phyloP scores from a whole-genome alignment of 257 asterid species.

The Primulina eburnea region DNA sequence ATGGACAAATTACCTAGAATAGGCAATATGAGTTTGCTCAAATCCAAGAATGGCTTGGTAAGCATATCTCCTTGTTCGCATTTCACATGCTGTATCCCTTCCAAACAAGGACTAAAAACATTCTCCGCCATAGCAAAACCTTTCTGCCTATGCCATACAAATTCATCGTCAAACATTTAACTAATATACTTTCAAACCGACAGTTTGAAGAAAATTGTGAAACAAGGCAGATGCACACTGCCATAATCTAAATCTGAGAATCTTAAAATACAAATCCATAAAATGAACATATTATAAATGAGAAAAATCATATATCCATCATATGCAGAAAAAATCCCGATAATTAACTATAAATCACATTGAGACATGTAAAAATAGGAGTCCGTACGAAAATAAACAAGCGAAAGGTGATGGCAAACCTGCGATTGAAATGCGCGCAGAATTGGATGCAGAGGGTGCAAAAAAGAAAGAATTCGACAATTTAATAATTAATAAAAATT shows the following conservation, averaged over 20 bases:
- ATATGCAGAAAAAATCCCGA: not conserved
- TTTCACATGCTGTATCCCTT: conserved; percentile 63
- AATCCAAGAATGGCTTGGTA: conserved; percentile 71
- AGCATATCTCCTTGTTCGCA: conserved; percentile 69
- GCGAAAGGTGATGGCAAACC: conserved; percentile 24
- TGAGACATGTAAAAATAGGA: not conserved
- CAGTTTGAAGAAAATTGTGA: not conserved
- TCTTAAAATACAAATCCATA: not conserved
- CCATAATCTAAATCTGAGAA: not conserved
- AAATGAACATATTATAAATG: not conserved
- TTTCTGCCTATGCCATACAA: conserved; percentile 7
- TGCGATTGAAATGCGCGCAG: conserved; percentile 10
- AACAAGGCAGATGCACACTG: conserved; percentile 1
- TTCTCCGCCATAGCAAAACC: conserved; percentile 50
- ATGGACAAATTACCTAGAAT: conserved; percentile 52
- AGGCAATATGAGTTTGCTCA: conserved; percentile 78
- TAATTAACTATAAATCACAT: not conserved
- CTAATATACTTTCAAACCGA: not conserved
- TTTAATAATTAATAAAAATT: not conserved
- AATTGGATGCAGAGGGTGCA: not conserved
- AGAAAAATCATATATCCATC: conserved; percentile 16
- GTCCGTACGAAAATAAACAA: not conserved
- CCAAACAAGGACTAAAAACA: conserved; percentile 57
- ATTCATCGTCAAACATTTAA: not conserved
- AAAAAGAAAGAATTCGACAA: not conserved